Percentiles rank a stretch among this genome's conserved stretches.
Evolutionary conservation across 2,329 filamentous ascomycete species (phyloP).

Genomic region (Escovopsis sp.): DNA sequence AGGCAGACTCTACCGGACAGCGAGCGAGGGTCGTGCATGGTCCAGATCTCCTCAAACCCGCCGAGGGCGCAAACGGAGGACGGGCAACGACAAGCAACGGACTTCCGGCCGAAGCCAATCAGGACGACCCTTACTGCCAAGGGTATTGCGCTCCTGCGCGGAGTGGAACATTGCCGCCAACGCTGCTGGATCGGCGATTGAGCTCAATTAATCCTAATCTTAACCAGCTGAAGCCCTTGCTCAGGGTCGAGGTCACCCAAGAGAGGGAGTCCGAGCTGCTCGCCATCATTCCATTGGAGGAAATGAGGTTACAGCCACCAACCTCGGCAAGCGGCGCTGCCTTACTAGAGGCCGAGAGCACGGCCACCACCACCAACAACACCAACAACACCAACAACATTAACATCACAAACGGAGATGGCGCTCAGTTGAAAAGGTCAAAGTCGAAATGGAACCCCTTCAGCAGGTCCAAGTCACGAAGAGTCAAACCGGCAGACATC

Average conservation of each 20-base stretch:
- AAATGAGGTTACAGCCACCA: conserved; percentile 16
- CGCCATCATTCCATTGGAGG: conserved; percentile 17
- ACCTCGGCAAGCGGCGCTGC: conserved; percentile 9
- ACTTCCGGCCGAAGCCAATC: neutral
- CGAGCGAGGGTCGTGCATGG: neutral
- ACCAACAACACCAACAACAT: conserved; percentile 9
- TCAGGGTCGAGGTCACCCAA: conserved; percentile 32
- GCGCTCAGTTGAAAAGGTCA: conserved; percentile 16
- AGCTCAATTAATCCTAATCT: neutral
- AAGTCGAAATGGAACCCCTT: conserved; percentile 47
- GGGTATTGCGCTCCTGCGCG: neutral
- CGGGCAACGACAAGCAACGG: neutral
- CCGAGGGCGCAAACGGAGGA: neutral
- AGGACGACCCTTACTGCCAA: neutral
- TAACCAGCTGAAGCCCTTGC: neutral
- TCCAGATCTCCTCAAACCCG: neutral
- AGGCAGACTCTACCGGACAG: neutral
- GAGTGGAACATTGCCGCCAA: neutral
- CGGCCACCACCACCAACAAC: neutral
- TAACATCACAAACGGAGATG: conserved; percentile 1
- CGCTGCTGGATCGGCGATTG: neutral
- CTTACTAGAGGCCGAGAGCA: neutral
- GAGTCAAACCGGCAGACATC: conserved; percentile 6
- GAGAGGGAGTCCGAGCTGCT: too few species aligned
- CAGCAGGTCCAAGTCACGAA: conserved; percentile 25